Base-by-base conservation (phyloP, 164 flowering plant species). In the Vitis rupestris region DNA sequence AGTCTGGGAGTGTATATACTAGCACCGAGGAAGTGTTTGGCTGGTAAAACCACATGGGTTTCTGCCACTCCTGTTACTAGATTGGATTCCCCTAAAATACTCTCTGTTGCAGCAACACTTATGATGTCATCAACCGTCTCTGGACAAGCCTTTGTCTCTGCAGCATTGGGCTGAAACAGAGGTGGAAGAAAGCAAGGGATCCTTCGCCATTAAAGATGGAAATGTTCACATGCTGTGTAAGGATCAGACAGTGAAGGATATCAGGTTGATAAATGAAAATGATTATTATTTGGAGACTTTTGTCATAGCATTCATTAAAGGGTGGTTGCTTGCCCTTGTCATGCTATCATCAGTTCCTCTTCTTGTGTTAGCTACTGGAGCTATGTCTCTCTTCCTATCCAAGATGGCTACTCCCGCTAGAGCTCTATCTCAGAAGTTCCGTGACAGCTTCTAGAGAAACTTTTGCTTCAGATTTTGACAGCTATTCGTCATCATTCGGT, bases 1-100 rank as follows among this genome's bases (percentile, higher is more conserved):
- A 85, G 65, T 82, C 91, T 2, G 81, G 76, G 37, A 81, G 81
- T 74, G 85, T 87, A 17, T 83, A 87, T 50, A 79, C 79, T 30
- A 80, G 82, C 75, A 80, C 81, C 6, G 87, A 88, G 65, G 92
- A 87, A 52, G 30, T 74, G 61, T 74, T 75, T 17, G 71, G 74
- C 73, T 1, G 69, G 77, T 30, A 89, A 82, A 72, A 56, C 87
- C 9, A 27, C 59, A 10, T 79, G 78, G 64, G 64, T 66, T 62
- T 53, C 83, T 51, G 58, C 66, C 12, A 63, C 79, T 70, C 82
- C 87, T 64, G 77, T 65, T 59, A 78, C 74, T 85, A 87, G 76
- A 67, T 44, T 70, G 29, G 92, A 87, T 61, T 72, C 87, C 68
- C 80, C 79, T 59, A 77, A n/a, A n/a, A n/a, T n/a, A n/a, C n/a